Evolutionary conservation across 164 flowering plant genomes (phyloP).

Genomic region (Houttuynia cordata): DNA sequence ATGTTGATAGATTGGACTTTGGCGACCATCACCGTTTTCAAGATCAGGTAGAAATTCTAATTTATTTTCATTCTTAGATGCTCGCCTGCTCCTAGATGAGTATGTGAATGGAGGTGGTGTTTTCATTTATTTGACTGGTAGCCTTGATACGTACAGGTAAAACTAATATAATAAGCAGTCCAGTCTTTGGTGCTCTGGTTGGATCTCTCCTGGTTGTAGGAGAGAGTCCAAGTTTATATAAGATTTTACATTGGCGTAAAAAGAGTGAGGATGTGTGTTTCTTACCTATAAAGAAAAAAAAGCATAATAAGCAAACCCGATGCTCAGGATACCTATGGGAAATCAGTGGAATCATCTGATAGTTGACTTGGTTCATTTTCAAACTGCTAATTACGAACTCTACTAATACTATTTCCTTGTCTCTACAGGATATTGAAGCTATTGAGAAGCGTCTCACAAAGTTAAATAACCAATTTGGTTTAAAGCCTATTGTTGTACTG

Average conservation of each 20-base stretch:
- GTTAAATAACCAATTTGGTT: conserved; percentile 32
- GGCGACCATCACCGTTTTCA: conserved; percentile 69
- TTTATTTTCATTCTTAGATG: background rate
- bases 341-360: too few species aligned
- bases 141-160: background rate
- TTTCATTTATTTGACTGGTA: background rate
- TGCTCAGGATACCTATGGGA: background rate
- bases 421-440: conserved; percentile 43
- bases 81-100: background rate
- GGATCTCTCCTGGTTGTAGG: too few species aligned
- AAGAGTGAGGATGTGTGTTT: too few species aligned
- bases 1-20: conserved; percentile 58
- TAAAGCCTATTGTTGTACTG: conserved; percentile 42
- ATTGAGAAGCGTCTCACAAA: conserved; percentile 31
- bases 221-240: too few species aligned
- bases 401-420: conserved; percentile 1
- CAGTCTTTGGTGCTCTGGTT: too few species aligned
- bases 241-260: too few species aligned
- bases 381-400: background rate
- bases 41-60: conserved; percentile 23
- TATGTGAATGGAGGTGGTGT: background rate
- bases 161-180: too few species aligned
- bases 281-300: too few species aligned
- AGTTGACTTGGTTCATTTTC: too few species aligned
- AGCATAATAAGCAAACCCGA: background rate